phyloP scores from a whole-genome alignment of 164 flowering plant species.

The Vitis rupestris region DNA sequence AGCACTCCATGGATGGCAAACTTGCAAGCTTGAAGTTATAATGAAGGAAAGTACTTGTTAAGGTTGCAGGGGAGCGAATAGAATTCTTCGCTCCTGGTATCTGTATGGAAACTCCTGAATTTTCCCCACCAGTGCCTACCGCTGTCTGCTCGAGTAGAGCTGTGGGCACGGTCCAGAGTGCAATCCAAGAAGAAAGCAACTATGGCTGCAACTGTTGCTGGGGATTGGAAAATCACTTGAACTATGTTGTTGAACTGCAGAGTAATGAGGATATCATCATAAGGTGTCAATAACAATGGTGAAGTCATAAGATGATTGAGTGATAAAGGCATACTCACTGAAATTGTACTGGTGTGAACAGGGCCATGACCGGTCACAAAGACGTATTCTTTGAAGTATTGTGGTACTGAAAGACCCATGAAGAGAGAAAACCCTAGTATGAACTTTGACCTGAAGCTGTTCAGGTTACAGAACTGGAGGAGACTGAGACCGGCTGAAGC shows the following conservation, averaged over 20 bases:
- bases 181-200: constrained; percentile 64
- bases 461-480: constrained; percentile 94
- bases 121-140: constrained; percentile 94
- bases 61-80: constrained; percentile 80
- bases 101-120: constrained; percentile 56
- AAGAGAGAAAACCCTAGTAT: constrained; percentile 85
- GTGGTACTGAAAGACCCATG: constrained; percentile 90
- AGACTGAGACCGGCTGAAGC: constrained; percentile 84
- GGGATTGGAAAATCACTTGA: constrained; percentile 81
- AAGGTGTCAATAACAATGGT: no score
- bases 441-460: constrained; percentile 86
- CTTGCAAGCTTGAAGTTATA: constrained; percentile 26
- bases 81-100: constrained; percentile 78
- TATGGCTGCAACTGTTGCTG: constrained; percentile 68
- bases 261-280: no score
- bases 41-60: constrained; percentile 79
- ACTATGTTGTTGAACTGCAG: constrained; percentile 76
- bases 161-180: constrained; percentile 51
- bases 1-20: neutral
- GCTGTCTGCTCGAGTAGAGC: constrained; percentile 54
- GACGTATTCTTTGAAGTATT: constrained; percentile 68
- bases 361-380: constrained; percentile 66
- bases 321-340: constrained; percentile 36
- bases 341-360: constrained; percentile 51
- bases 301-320: neutral